A percentile compares a stretch with the other conserved stretches of the same genome.
Evolutionary conservation across 2,329 filamentous ascomycete genomes (phyloP).

Genomic region (Pleochaeta shiraiana): DNA sequence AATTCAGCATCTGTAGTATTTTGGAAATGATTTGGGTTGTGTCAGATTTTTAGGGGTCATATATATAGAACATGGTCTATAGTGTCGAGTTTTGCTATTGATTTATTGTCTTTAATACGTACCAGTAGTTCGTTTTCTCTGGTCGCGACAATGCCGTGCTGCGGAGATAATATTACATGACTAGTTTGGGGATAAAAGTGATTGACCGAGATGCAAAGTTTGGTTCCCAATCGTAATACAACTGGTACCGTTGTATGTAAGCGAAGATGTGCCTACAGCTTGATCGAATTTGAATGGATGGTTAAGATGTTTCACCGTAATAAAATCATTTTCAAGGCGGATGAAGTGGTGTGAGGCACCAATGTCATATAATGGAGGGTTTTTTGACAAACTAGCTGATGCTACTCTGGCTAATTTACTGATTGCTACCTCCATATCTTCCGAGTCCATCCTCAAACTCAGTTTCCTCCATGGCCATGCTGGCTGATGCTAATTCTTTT

Average conservation of each 20-base stretch:
- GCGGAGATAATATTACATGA: background rate
- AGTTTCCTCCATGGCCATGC: background rate
- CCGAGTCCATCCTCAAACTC: background rate
- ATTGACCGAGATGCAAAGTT: background rate
- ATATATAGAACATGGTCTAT: background rate
- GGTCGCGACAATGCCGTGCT: background rate
- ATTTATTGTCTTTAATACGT: background rate
- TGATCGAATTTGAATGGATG: slow-evolving; percentile 1
- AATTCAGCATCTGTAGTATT: background rate
- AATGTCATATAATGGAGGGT: background rate
- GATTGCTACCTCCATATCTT: background rate
- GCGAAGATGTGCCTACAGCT: background rate
- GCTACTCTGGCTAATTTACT: background rate
- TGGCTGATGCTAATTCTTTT: background rate
- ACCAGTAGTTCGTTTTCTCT: background rate
- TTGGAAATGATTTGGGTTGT: background rate
- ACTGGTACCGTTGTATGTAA: background rate
- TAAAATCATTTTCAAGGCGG: background rate
- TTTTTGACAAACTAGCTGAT: background rate
- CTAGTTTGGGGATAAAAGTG: background rate
- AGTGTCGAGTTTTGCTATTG: background rate
- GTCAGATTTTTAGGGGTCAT: background rate
- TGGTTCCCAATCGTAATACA: background rate
- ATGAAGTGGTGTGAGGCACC: background rate
- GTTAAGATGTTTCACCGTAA: background rate